Evolutionary conservation across 2,329 filamentous ascomycete species (phyloP), one percentile per base, ranked within the genome.

Genomic region (Ascochyta viciae-villosae): DNA sequence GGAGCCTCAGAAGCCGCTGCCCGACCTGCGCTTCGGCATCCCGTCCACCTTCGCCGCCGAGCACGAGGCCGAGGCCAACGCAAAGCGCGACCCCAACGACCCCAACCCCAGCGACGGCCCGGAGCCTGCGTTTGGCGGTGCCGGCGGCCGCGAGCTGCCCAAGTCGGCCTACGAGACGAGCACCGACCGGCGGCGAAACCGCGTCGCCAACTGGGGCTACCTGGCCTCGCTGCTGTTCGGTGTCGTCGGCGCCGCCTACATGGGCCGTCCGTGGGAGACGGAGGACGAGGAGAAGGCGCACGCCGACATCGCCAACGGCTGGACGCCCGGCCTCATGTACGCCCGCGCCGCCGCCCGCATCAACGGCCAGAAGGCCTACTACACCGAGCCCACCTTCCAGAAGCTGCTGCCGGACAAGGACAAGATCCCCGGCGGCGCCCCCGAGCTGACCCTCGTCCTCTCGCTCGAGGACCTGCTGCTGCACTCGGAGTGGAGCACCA

Each of bases 391-490:
- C 3, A 89, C 93, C 8, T 98, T 98, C 76, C 88, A 92, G 54
- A 97, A 97, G 82, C 84, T 99, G 55, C 83, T 99, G 19, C 95
- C 91, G 6, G 89, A 94, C 64, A 83, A 87, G 37, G 83, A 96
- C 62, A 68, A 67, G 62, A 68, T 68, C 39, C 66, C 66, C 13
- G 66, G 66, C 42, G 90, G 91, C 16, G 85, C 90, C 66, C 90
- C 91, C 43, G 94, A 94, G 9, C 96, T 96, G 77, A 98, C 95
- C 0, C 83, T 99, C 27, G 94, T 96, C 27, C 82, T 99, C 66
- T 95, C 91, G 74, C 80, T 99, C 70, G 95, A 99, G 75, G 94
- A 99, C 75, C 84, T 99, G 68, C 84, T 99, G 50, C 87, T 99
- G 27, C 94, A 97, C 79, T 96, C 91, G 72, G 92, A 96, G 74